Percentiles rank a stretch among this genome's conserved stretches.
Conservation (phyloP, 2,329 filamentous ascomycete species). For the Cladophialophora psammophila region DNA sequence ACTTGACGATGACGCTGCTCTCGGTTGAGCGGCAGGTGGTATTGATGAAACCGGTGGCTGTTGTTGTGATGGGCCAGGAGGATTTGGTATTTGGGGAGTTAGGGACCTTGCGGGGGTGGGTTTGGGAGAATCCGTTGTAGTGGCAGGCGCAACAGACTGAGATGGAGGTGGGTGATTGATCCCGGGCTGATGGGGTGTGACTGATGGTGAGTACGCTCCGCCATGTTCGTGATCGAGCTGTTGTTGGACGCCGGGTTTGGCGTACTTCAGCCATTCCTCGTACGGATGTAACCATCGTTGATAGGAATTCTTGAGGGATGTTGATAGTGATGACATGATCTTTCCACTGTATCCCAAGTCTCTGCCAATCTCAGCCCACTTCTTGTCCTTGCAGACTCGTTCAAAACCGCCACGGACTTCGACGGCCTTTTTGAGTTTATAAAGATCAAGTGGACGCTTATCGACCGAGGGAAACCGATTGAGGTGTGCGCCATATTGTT, state of each 20-base stretch:
- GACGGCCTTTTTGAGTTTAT: slow-evolving; percentile 95
- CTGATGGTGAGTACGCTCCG: slow-evolving; percentile 76
- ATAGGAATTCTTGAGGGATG: slow-evolving; percentile 97
- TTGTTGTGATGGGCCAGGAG: slow-evolving; percentile 39
- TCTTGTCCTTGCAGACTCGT: slow-evolving; percentile 95
- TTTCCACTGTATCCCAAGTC: slow-evolving; percentile 98
- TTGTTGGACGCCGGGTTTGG: slow-evolving; percentile 95
- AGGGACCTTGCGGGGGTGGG: slow-evolving; percentile 48
- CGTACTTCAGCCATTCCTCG: slow-evolving; percentile 88
- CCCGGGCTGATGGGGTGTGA: slow-evolving; percentile 75
- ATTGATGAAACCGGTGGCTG: slow-evolving; percentile 46
- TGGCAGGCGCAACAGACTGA: slow-evolving; percentile 61
- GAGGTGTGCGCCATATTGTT: slow-evolving; percentile 91
- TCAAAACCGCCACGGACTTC: slow-evolving; percentile 95
- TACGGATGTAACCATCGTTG: slow-evolving; percentile 97
- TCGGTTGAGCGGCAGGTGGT: slow-evolving; percentile 47
- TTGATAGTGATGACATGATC: slow-evolving; percentile 98
- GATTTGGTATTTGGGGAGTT: slow-evolving; percentile 22
- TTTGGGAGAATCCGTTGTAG: slow-evolving; percentile 53
- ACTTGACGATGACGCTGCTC: slow-evolving; percentile 54
- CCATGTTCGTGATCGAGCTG: slow-evolving; percentile 93
- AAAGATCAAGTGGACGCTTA: slow-evolving; percentile 94
- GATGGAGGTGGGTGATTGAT: slow-evolving; percentile 61
- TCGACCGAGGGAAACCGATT: slow-evolving; percentile 96
- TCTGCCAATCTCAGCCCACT: slow-evolving; percentile 98